Percentiles rank a stretch among this genome's conserved stretches.
Conservation (phyloP, 768 basidiomycete species). For the Boletus rubropictus region DNA sequence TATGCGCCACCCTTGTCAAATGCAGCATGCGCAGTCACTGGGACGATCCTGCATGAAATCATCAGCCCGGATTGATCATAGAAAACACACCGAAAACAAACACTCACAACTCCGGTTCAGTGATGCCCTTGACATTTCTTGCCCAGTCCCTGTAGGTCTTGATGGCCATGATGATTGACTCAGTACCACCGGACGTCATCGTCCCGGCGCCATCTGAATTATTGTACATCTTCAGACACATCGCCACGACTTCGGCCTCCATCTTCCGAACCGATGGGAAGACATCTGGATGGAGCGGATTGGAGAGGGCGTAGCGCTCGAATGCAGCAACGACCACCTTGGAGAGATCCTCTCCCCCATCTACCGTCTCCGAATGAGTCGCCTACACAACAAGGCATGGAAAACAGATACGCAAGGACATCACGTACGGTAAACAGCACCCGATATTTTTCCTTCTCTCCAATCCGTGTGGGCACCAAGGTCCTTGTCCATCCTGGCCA, state of each 20-base stretch:
- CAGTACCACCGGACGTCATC: slow-evolving; percentile 94
- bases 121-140: slow-evolving; percentile 75
- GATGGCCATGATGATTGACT: slow-evolving; percentile 92
- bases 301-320: slow-evolving; percentile 75
- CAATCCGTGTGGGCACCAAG: slow-evolving; percentile 46
- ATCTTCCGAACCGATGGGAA: slow-evolving; percentile 93
- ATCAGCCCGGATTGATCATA: background rate
- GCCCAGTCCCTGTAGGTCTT: slow-evolving; percentile 97
- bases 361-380: slow-evolving; percentile 32
- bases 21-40: slow-evolving; percentile 84
- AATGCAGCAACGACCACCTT: slow-evolving; percentile 77
- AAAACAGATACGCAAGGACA: background rate
- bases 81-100: background rate
- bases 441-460: slow-evolving; percentile 70
- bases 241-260: slow-evolving; percentile 92
- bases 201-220: slow-evolving; percentile 82
- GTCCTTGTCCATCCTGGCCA: slow-evolving; percentile 73
- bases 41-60: slow-evolving; percentile 57
- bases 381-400: background rate
- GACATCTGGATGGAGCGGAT: slow-evolving; percentile 89
- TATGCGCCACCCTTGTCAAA: slow-evolving; percentile 92
- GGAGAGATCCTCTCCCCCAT: slow-evolving; percentile 78
- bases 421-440: slow-evolving; percentile 77
- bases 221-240: slow-evolving; percentile 82
- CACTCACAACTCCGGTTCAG: slow-evolving; percentile 84